phyloP scores from a whole-genome alignment of 1,139 yeast species.

The Yamadazyma membranifaciens region DNA sequence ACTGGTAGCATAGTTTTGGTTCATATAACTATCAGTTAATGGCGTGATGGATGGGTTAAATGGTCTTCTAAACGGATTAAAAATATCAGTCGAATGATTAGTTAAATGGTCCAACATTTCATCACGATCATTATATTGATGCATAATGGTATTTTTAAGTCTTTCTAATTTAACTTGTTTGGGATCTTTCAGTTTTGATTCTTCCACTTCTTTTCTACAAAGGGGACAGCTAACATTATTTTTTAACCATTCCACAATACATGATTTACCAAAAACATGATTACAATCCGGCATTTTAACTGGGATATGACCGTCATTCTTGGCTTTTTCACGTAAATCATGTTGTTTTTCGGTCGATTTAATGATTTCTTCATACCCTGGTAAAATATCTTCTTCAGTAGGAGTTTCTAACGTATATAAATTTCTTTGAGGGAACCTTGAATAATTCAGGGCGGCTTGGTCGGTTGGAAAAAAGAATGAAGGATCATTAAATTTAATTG shows the following conservation, averaged over 20 bases:
- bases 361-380: conserved; percentile 25
- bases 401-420: conserved; percentile 24
- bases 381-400: conserved; percentile 30
- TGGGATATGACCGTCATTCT: conserved; percentile 30
- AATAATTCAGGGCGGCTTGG: conserved; percentile 26
- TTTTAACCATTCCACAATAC: conserved; percentile 45
- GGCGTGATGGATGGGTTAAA: conserved; percentile 41
- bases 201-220: conserved; percentile 45
- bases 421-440: conserved; percentile 34
- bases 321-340: conserved; percentile 6
- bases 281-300: conserved; percentile 46
- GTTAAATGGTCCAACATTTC: conserved; percentile 25
- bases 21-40: conserved; percentile 39
- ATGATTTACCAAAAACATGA: conserved; percentile 42
- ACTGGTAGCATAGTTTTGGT: conserved; percentile 35
- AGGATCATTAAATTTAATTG: conserved; percentile 32
- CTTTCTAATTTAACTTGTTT: conserved; percentile 15
- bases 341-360: conserved; percentile 15
- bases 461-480: conserved; percentile 40
- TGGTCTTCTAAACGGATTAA: conserved; percentile 38
- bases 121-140: conserved; percentile 16
- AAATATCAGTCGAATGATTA: conserved; percentile 37
- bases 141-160: conserved; percentile 13
- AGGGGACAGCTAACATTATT: conserved; percentile 44
- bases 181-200: conserved; percentile 24